Evolutionary conservation across 257 asterid species (phyloP), one percentile per base, ranked within the genome.

Genomic region (Solanum tarijense): DNA sequence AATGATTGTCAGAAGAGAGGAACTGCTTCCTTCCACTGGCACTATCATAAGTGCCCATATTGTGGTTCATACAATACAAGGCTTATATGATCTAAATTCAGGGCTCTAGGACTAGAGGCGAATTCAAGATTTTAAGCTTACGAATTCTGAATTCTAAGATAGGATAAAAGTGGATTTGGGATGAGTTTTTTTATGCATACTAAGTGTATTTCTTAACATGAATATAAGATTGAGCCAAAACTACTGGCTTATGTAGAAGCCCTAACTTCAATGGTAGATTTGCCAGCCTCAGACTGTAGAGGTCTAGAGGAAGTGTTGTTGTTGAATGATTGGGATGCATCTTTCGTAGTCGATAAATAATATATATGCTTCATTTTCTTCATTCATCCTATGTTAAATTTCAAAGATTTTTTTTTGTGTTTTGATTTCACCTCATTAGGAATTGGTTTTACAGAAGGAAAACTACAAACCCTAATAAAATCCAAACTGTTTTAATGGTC

Each of bases 21-120:
- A 93, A 82, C 90, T 84, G 93, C 96, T 83, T 78, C 94, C 20
- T 96, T 95, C 69, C 98, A 96, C 87, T 96, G 96, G 96, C 91
- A 92, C 88, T 93, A 96, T 92, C 99, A 91, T 91, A 96, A 96
- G 93, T 96, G 99, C 91, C 89, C 94, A 35, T 29, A 90, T 79
- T 96, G 99, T 86, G 96, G 97, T 73, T 96, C 99, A 13, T 96
- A 94, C 90, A 96, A 94, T 88, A 96, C 98, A 27, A 91, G 98
- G 91, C 95, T 93, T 89, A 68, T 96, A 71, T 95, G 90, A 93
- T 83, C 48, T 81, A 83, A 84, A 88, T 74, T 27, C 87, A 83
- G 38, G 21, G 68, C 3, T n/a, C 35, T 10, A 46, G 4, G 36
- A 13, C 14, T 0, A 83, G 6, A 31, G 46, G 31, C 6, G 0